Conservation (phyloP, 768 basidiomycete genomes). For the Lyophyllum decastes region DNA sequence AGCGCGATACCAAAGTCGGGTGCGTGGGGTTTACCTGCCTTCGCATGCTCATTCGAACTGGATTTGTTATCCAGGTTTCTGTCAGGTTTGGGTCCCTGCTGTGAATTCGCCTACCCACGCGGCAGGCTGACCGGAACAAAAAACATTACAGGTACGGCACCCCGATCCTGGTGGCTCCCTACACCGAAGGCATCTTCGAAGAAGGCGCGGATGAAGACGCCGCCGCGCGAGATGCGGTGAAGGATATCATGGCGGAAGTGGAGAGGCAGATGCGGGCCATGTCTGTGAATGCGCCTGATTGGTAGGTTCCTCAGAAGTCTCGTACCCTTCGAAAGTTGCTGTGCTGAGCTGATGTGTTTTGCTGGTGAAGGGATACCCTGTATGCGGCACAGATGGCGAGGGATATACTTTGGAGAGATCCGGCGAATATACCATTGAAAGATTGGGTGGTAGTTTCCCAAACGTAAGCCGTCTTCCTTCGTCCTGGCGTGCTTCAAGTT, state of each 20-base stretch:
- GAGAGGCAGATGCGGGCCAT: constrained; percentile 48
- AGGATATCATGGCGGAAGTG: constrained; percentile 53
- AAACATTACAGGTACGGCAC: constrained; percentile 58
- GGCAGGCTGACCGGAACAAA: neutral
- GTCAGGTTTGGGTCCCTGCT: constrained; percentile 24
- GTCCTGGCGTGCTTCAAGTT: no score
- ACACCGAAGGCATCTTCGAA: constrained; percentile 45
- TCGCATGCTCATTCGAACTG: no score
- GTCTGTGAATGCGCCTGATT: constrained; percentile 69
- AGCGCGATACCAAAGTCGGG: constrained; percentile 59
- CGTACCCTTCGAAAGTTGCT: neutral
- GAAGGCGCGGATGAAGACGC: constrained; percentile 34
- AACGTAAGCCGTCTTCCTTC: constrained; percentile 48
- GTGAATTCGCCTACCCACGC: neutral
- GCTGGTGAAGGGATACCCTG: constrained; percentile 53
- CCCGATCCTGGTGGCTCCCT: constrained; percentile 52
- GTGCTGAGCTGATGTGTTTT: neutral
- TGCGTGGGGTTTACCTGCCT: constrained; percentile 35
- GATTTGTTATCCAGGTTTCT: constrained; percentile 5
- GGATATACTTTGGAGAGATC: constrained; percentile 55
- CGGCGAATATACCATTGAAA: constrained; percentile 44
- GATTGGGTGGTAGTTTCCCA: constrained; percentile 59
- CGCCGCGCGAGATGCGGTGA: constrained; percentile 50
- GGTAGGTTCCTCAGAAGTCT: constrained; percentile 43
- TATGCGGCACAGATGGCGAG: constrained; percentile 59